Percentiles rank a stretch among this genome's conserved stretches.
Conservation (phyloP, 2,329 filamentous ascomycete species). For the Huntiella omanensis region DNA sequence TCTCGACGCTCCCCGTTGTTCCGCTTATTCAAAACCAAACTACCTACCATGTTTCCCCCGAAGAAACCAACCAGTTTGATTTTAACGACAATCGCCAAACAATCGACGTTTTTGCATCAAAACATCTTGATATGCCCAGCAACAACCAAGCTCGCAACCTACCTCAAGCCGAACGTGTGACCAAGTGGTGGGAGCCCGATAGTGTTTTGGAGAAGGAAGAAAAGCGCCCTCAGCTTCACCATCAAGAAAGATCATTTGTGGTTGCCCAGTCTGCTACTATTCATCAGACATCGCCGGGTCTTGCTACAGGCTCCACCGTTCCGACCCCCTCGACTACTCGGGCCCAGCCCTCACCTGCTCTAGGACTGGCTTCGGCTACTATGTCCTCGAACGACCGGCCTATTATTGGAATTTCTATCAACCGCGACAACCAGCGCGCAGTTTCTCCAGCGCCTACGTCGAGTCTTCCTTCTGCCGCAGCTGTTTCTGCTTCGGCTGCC, state of each 20-base stretch:
- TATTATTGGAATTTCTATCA: not conserved
- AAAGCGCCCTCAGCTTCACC: not conserved
- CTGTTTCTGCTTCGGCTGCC: not conserved
- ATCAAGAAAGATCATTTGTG: not conserved
- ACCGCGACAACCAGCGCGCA: not conserved
- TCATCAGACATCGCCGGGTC: not conserved
- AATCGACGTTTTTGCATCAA: not conserved
- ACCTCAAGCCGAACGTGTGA: not conserved
- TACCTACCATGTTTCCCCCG: slow-evolving; percentile 6
- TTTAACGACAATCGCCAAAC: slow-evolving; percentile 1
- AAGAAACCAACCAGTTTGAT: not conserved
- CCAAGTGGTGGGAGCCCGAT: slow-evolving; percentile 7
- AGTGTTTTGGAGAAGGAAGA: slow-evolving; percentile 4
- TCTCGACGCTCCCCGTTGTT: slow-evolving; percentile 4
- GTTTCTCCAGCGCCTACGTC: not conserved
- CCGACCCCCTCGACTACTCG: not conserved
- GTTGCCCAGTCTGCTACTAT: not conserved
- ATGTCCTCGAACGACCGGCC: slow-evolving; percentile 11
- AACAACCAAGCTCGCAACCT: not conserved
- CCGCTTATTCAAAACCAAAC: slow-evolving; percentile 7
- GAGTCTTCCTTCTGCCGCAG: no score
- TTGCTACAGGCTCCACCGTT: not conserved
- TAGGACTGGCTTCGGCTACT: slow-evolving; percentile 11
- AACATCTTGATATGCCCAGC: not conserved
- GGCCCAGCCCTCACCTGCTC: slow-evolving; percentile 4